A percentile compares a stretch with the other conserved stretches of the same genome.
phyloP scores from a whole-genome alignment of 1,139 yeast species.

The Protomyces inouyei region DNA sequence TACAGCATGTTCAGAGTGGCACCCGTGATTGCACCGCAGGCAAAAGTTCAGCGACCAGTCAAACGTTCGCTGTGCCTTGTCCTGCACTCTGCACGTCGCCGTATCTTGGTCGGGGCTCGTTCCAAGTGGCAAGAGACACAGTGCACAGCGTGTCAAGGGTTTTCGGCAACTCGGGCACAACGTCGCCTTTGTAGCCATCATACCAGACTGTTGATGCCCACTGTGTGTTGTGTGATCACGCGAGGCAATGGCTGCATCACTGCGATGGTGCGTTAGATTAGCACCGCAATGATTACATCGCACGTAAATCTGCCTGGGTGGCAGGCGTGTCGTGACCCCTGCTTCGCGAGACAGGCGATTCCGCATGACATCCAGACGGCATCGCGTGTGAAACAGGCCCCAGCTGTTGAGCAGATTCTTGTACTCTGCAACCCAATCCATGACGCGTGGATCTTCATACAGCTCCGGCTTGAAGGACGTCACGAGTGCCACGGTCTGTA shows the following conservation, averaged over 20 bases:
- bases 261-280: conserved; percentile 28
- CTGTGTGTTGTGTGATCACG: not conserved
- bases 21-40: conserved; percentile 83
- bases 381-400: conserved; percentile 71
- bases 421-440: conserved; percentile 45
- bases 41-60: conserved; percentile 64
- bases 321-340: conserved; percentile 47
- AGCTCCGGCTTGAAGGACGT: conserved; percentile 78
- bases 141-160: conserved; percentile 61
- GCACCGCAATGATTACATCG: conserved; percentile 81
- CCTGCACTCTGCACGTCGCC: conserved; percentile 31
- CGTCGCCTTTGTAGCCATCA: not conserved
- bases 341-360: conserved; percentile 52
- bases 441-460: conserved; percentile 50
- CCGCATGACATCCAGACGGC: conserved; percentile 77
- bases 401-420: conserved; percentile 74
- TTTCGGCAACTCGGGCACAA: conserved; percentile 26
- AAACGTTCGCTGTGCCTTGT: not conserved
- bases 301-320: conserved; percentile 70
- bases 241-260: not conserved
- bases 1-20: conserved; percentile 91
- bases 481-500: conserved; percentile 84
- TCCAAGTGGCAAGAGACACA: conserved; percentile 78
- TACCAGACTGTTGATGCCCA: not conserved
- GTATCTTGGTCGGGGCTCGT: conserved; percentile 50